Conservation (phyloP, 306 rosid species). For the Pyrus bretschneideri region DNA sequence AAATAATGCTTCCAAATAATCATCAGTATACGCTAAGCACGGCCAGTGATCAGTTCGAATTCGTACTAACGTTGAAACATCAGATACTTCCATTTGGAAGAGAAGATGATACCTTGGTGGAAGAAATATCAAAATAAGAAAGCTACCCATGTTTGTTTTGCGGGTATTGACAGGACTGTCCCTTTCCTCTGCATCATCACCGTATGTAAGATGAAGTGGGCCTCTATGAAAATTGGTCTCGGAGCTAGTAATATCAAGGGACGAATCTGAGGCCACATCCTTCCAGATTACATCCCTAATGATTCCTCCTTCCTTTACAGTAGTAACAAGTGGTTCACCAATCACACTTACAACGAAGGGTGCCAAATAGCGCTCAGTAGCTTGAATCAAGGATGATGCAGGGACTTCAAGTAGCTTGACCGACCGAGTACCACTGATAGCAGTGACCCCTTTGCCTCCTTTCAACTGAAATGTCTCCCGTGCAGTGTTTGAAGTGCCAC, state of each 20-base stretch:
- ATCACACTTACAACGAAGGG: conserved; percentile 67
- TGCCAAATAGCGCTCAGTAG: conserved; percentile 65
- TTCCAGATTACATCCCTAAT: conserved; percentile 69
- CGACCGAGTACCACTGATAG: conserved; percentile 78
- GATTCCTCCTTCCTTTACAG: conserved; percentile 57
- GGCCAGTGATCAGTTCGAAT: conserved; percentile 98
- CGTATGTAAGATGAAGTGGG: conserved; percentile 73
- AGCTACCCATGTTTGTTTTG: conserved; percentile 61
- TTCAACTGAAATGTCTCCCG: conserved; percentile 73
- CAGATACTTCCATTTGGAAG: conserved; percentile 87
- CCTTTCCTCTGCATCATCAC: conserved; percentile 41
- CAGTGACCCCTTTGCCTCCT: conserved; percentile 86
- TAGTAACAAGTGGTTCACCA: conserved; percentile 66
- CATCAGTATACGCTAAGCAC: conserved; percentile 92
- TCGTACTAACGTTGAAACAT: conserved; percentile 78
- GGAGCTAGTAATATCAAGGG: conserved; percentile 26
- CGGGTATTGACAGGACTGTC: conserved; percentile 27
- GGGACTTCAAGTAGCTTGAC: conserved; percentile 83
- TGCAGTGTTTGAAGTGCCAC: conserved; percentile 72
- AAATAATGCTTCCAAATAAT: conserved; percentile 87
- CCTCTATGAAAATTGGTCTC: conserved; percentile 34
- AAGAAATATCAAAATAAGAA: conserved; percentile 74
- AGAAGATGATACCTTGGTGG: conserved; percentile 97
- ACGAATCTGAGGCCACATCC: conserved; percentile 32
- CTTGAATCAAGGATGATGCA: conserved; percentile 57